A percentile compares a stretch with the other conserved stretches of the same genome.
These are phyloP conservation scores for Pythium sp. DNA, from an alignment of 352 stramenopile species.

Conservation along the genomic window DNA sequence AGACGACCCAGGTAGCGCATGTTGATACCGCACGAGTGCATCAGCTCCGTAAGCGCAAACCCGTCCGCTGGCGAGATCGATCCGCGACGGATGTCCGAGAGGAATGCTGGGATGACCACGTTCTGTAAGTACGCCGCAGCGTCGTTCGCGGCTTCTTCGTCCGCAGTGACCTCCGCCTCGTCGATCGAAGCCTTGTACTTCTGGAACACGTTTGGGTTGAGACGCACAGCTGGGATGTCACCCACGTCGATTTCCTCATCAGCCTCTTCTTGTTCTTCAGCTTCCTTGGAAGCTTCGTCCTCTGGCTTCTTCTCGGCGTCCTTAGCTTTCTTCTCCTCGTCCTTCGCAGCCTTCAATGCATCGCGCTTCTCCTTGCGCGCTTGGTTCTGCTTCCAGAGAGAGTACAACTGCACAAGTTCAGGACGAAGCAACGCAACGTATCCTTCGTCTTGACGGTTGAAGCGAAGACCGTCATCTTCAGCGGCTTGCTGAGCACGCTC, in stretches of 20 bases:
- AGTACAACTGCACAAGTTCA: conserved; percentile 91
- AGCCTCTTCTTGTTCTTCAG: conserved; percentile 22
- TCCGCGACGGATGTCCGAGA: conserved; percentile 80
- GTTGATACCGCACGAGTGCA: conserved; percentile 96
- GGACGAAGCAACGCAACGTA: conserved; percentile 90
- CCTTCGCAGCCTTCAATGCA: conserved; percentile 40
- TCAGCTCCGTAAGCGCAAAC: conserved; percentile 88
- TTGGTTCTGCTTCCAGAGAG: conserved; percentile 89
- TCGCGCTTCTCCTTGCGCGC: conserved; percentile 54
- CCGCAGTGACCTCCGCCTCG: conserved; percentile 50
- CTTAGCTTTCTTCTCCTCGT: conserved; percentile 31
- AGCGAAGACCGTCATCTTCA: conserved; percentile 50
- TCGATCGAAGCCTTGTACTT: conserved; percentile 82
- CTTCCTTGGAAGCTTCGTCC: conserved; percentile 25
- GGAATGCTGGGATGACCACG: conserved; percentile 83
- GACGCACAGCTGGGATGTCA: conserved; percentile 46
- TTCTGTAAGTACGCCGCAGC: conserved; percentile 82
- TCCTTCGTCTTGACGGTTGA: conserved; percentile 79
- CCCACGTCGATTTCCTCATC: conserved; percentile 50
- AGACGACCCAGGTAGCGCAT: conserved; percentile 95
- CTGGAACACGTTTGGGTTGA: conserved; percentile 91
- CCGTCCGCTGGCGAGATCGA: conserved; percentile 87
- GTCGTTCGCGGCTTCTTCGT: conserved; percentile 72
- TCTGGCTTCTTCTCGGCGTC: conserved; percentile 26
- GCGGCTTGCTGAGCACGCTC: conserved; percentile 30